phyloP scores from a whole-genome alignment of 495 filamentous ascomycete genomes.

The Penicillium fimorum region DNA sequence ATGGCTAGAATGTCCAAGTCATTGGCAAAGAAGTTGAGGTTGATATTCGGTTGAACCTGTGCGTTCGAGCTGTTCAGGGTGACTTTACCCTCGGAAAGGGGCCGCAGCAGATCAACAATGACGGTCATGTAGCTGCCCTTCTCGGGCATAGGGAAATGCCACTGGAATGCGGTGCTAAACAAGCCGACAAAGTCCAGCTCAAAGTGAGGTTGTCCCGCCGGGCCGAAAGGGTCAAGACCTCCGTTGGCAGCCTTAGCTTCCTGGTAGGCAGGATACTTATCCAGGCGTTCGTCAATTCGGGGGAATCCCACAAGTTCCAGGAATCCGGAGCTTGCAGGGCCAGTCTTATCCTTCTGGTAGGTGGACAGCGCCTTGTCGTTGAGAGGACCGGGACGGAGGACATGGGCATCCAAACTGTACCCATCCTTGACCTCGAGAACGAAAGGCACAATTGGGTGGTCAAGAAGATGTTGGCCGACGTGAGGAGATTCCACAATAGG shows the following conservation, averaged over 20 bases:
- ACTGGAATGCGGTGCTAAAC: constrained; percentile 62
- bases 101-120: constrained; percentile 59
- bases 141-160: constrained; percentile 55
- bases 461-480: constrained; percentile 58
- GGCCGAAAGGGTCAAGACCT: constrained; percentile 52
- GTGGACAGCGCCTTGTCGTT: constrained; percentile 44
- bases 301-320: constrained; percentile 57
- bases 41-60: constrained; percentile 54
- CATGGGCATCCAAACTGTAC: constrained; percentile 50
- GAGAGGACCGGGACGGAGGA: constrained; percentile 49
- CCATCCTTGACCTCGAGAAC: constrained; percentile 57
- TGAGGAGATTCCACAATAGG: constrained; percentile 44
- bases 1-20: constrained; percentile 57
- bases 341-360: constrained; percentile 50
- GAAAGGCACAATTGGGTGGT: constrained; percentile 56
- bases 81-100: constrained; percentile 52
- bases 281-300: constrained; percentile 52
- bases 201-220: constrained; percentile 60
- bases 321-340: constrained; percentile 50
- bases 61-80: constrained; percentile 53
- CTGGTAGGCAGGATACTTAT: constrained; percentile 48
- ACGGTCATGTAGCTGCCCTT: constrained; percentile 53
- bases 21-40: constrained; percentile 58
- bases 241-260: constrained; percentile 51
- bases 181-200: constrained; percentile 64